Conservation (phyloP, 2,329 filamentous ascomycete species). For the Remersonia thermophila region DNA sequence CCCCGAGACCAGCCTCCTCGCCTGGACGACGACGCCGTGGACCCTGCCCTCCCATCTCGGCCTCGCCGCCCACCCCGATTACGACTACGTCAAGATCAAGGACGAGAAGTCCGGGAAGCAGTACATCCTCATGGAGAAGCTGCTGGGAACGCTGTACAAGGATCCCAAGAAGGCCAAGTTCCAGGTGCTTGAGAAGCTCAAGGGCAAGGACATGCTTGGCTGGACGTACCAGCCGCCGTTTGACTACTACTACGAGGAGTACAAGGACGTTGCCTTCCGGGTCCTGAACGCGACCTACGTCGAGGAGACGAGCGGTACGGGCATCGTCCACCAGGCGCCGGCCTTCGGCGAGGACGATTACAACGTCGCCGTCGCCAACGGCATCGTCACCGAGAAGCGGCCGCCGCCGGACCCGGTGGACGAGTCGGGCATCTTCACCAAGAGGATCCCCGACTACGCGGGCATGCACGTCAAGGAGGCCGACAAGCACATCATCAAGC, state of each 20-base stretch:
- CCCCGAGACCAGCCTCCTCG: constrained; percentile 61
- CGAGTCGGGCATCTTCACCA: constrained; percentile 67
- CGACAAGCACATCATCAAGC: constrained; percentile 80
- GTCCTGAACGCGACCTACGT: constrained; percentile 79
- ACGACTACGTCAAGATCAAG: constrained; percentile 72
- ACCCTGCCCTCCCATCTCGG: constrained; percentile 67
- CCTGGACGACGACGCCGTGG: constrained; percentile 81
- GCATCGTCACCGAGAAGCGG: constrained; percentile 64
- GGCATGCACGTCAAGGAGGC: constrained; percentile 86
- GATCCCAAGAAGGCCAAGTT: constrained; percentile 92
- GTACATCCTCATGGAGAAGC: constrained; percentile 72
- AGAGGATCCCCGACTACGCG: constrained; percentile 64
- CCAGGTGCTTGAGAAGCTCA: constrained; percentile 66
- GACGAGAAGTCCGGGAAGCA: constrained; percentile 74
- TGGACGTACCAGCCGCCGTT: constrained; percentile 87
- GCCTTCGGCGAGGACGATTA: constrained; percentile 97
- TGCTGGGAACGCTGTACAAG: constrained; percentile 77
- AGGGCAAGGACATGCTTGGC: constrained; percentile 72
- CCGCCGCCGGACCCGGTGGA: constrained; percentile 87
- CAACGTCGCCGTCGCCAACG: constrained; percentile 62
- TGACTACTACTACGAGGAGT: constrained; percentile 79
- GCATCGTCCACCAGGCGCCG: constrained; percentile 86
- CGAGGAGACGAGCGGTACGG: constrained; percentile 79
- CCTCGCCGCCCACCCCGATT: constrained; percentile 61
- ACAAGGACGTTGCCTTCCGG: constrained; percentile 72